Evolutionary conservation across 768 basidiomycete species (phyloP), one percentile per base, ranked within the genome.

Genomic region (Strobilomyces dryophilus): DNA sequence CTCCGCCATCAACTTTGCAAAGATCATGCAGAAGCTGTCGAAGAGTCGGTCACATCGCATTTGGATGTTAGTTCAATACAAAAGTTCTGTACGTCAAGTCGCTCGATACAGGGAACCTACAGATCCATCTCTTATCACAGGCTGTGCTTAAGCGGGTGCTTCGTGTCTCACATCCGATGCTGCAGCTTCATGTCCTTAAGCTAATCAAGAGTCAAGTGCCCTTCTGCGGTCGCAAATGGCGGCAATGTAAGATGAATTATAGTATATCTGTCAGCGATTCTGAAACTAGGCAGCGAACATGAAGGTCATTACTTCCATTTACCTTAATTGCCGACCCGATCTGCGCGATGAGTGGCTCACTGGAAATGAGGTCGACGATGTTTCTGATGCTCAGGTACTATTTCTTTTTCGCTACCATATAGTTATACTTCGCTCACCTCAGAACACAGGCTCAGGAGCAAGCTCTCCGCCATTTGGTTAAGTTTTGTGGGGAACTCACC

Each of bases 241-340:
- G 95, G 47, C 94, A 97, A 75, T 89, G 95, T 97, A 71, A 62
- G 82, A 41, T 46, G 45, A 45, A 48, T 39, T 51, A 18, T 20
- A 24, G 20, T 48, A 35, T 24, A 37, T n/a, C 4, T 31, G 34
- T 42, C 32, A 36, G 26, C n/a, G 3, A 31, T 47, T 45, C 57
- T 67, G 40, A 67, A 34, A 47, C 46, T 64, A 29, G 37, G 15
- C 14, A 98, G 95, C 92, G 20, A 99, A 98, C 69, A 99, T 99
- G 97, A 98, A 99, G 73, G 91, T 98, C 51, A 98, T 99, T 61
- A 99, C 97, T 9, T 85, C 95, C 17, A 98, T 99, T 59, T 99
- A 99, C 70, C 76, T 98, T 53, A 97, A 98, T 64, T 98, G 95
- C 66, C 81, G 97, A 49, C 97, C 97, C 8, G 95, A 98, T 66